phyloP scores from a whole-genome alignment of 2,329 filamentous ascomycete species.

The Pyrenochaeta sp. region DNA sequence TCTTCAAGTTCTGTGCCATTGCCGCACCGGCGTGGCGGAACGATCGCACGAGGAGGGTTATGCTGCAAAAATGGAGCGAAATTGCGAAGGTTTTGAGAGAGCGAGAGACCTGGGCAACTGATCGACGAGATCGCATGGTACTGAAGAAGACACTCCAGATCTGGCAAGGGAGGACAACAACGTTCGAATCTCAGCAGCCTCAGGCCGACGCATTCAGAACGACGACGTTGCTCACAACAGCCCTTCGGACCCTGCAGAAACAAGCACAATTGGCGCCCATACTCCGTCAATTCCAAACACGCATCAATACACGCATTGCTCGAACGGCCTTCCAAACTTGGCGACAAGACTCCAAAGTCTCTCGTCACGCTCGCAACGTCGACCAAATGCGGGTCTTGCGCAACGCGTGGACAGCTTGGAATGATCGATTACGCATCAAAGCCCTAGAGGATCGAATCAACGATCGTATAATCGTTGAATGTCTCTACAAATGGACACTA shows the following conservation, averaged over 20 bases:
- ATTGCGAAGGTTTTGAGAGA: conserved; percentile 35
- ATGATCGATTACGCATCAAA: conserved; percentile 65
- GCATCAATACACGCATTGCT: conserved; percentile 56
- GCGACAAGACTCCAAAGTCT: conserved; percentile 53
- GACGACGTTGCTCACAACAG: conserved; percentile 28
- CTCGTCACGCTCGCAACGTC: conserved; percentile 58
- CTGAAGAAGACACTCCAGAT: conserved; percentile 33
- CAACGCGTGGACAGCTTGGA: conserved; percentile 69
- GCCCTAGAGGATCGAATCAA: conserved; percentile 63
- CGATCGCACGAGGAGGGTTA: conserved; percentile 32
- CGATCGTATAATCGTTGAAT: conserved; percentile 63
- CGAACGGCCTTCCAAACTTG: conserved; percentile 60
- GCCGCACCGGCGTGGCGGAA: conserved; percentile 46
- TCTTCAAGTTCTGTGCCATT: conserved; percentile 47
- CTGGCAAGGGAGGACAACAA: conserved; percentile 29
- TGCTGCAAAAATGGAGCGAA: conserved; percentile 39
- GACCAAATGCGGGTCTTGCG: conserved; percentile 63
- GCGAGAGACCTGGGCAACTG: conserved; percentile 30
- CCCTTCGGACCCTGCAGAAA: conserved; percentile 40
- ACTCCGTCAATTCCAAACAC: conserved; percentile 54
- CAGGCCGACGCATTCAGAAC: conserved; percentile 47
- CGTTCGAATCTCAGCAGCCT: conserved; percentile 40
- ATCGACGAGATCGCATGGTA: conserved; percentile 31
- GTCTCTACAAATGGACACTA: conserved; percentile 69
- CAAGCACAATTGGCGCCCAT: conserved; percentile 54